Percentiles rank a stretch among this genome's conserved stretches.
Conservation (phyloP, 352 stramenopile genomes). For the Globisporangium nagaii region DNA sequence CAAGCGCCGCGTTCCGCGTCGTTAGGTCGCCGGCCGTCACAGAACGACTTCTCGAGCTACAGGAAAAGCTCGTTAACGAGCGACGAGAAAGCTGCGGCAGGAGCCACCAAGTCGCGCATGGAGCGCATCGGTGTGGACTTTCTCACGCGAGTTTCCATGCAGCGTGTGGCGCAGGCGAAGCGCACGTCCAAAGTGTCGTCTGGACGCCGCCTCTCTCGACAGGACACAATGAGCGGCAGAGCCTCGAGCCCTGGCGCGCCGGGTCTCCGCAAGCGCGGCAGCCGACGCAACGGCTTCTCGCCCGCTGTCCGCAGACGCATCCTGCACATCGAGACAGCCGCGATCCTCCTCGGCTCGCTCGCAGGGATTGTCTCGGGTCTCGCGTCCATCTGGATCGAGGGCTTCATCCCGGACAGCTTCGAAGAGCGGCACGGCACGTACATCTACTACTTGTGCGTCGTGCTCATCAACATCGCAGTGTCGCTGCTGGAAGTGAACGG, state of each 20-base stretch:
- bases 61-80: neutral
- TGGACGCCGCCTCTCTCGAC: neutral
- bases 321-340: conserved; percentile 22
- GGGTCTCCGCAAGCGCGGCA: neutral
- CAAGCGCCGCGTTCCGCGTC: neutral
- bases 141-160: conserved; percentile 32
- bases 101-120: conserved; percentile 24
- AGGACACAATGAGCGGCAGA: neutral
- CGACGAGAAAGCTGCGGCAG: neutral
- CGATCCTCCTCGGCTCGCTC: conserved; percentile 18
- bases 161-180: conserved; percentile 18
- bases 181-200: conserved; percentile 5
- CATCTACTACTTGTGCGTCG: conserved; percentile 23
- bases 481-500: conserved; percentile 38
- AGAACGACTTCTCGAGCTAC: neutral
- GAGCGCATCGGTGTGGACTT: conserved; percentile 37
- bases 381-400: conserved; percentile 32
- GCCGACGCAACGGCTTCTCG: conserved; percentile 20
- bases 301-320: conserved; percentile 19
- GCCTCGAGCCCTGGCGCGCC: neutral
- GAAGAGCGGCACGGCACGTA: conserved; percentile 6
- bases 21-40: conserved; percentile 1
- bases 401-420: conserved; percentile 7
- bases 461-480: conserved; percentile 41
- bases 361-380: conserved; percentile 29